Evolutionary conservation across 805 yeast genomes (phyloP).

Genomic region (Candida sakaeoensis): DNA sequence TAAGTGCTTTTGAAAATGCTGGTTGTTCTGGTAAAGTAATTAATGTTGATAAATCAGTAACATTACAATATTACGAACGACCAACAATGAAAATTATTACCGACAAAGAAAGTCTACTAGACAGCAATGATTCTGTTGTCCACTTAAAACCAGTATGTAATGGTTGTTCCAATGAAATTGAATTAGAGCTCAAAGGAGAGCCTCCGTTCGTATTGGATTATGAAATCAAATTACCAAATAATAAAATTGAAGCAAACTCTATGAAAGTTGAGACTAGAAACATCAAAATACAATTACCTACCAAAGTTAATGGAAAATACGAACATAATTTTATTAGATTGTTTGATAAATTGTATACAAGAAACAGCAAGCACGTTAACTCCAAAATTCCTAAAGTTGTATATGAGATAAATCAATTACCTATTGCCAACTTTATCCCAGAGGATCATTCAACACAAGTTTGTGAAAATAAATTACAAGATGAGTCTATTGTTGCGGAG

Average conservation of each 20-base stretch:
- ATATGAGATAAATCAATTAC: conserved; percentile 55
- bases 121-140: conserved; percentile 19
- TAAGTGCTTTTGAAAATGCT: conserved; percentile 36
- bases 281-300: conserved; percentile 34
- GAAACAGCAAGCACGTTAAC: conserved; percentile 21
- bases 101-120: conserved; percentile 18
- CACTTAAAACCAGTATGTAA: conserved; percentile 32
- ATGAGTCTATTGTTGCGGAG: conserved; percentile 20
- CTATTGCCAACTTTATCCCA: conserved; percentile 50
- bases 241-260: conserved; percentile 35
- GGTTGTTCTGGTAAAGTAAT: conserved; percentile 44
- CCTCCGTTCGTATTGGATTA: conserved; percentile 72
- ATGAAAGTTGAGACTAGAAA: conserved; percentile 28
- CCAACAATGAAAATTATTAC: conserved; percentile 22
- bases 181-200: conserved; percentile 48
- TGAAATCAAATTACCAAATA: conserved; percentile 56
- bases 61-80: conserved; percentile 20
- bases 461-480: conserved; percentile 34
- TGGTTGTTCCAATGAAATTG: conserved; percentile 21
- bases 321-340: conserved; percentile 58
- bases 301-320: conserved; percentile 54
- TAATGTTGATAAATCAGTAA: conserved; percentile 15
- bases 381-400: conserved; percentile 16
- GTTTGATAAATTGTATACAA: conserved; percentile 60
- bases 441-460: conserved; percentile 46